Percentiles rank a stretch among this genome's conserved stretches.
Conservation (phyloP, 768 basidiomycete genomes). For the Peribolospora baueri region DNA sequence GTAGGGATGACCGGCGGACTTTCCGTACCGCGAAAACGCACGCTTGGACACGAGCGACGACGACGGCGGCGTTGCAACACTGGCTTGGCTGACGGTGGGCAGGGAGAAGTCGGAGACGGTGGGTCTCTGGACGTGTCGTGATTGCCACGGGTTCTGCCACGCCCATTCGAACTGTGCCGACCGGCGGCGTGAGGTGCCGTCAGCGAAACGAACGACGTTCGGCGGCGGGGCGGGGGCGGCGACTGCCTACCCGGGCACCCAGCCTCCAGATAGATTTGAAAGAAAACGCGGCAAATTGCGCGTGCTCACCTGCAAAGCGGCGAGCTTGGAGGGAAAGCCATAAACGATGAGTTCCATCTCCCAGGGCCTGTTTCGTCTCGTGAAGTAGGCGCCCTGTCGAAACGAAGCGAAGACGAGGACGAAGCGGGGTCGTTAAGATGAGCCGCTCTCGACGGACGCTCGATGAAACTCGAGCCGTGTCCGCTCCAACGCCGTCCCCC, state of each 20-base stretch:
- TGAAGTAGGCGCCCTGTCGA: conserved; percentile 9
- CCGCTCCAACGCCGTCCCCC: too few relatives aligned
- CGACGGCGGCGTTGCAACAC: conserved; percentile 7
- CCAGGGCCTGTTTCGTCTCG: conserved; percentile 15
- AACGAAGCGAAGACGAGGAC: background rate
- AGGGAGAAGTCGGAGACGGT: conserved; percentile 7
- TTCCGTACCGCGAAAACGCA: background rate
- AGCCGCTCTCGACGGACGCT: background rate
- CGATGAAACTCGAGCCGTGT: background rate
- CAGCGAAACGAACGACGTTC: background rate
- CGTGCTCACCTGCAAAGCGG: conserved; percentile 20
- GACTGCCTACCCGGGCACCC: background rate
- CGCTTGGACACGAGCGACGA: background rate
- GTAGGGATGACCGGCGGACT: background rate
- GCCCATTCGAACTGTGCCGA: conserved; percentile 23
- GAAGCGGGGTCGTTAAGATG: conserved; percentile 1
- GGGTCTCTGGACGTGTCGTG: conserved; percentile 16
- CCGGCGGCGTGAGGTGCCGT: background rate
- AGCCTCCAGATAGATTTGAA: too few relatives aligned
- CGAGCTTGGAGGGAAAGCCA: conserved; percentile 24
- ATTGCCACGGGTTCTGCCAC: conserved; percentile 24
- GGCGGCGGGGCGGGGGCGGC: background rate
- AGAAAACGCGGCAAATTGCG: background rate
- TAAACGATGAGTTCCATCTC: conserved; percentile 24
- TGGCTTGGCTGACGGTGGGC: conserved; percentile 14